Conservation (phyloP, 169 alveolate genomes). For the Plasmodium knowlesi region DNA sequence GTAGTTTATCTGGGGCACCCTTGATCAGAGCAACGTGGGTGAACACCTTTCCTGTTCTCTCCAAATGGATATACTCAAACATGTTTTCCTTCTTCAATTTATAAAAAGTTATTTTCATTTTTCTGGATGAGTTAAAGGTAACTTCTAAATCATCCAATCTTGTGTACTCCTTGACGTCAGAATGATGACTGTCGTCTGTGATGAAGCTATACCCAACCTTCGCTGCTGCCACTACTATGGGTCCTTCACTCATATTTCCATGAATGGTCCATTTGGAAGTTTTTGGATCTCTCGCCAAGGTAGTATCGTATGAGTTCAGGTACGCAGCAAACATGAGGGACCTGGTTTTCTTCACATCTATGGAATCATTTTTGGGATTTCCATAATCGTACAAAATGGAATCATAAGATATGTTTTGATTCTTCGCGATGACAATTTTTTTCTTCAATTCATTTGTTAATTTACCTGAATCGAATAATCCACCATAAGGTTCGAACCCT, state of each 20-base stretch:
- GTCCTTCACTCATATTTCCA: slow-evolving; percentile 94
- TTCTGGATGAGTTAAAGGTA: slow-evolving; percentile 91
- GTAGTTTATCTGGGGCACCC: slow-evolving; percentile 92
- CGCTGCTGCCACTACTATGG: slow-evolving; percentile 92
- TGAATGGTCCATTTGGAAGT: slow-evolving; percentile 81
- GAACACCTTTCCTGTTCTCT: slow-evolving; percentile 41
- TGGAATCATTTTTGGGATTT: slow-evolving; percentile 20
- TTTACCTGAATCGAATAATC: slow-evolving; percentile 83
- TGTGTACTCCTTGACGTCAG: slow-evolving; percentile 51
- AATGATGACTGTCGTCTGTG: slow-evolving; percentile 45
- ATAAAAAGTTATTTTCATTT: slow-evolving; percentile 92
- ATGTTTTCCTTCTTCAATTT: slow-evolving; percentile 52
- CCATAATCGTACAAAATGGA: slow-evolving; percentile 39
- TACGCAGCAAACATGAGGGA: slow-evolving; percentile 87
- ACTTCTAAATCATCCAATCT: slow-evolving; percentile 85
- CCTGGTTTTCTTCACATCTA: slow-evolving; percentile 79
- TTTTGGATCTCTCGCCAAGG: slow-evolving; percentile 78
- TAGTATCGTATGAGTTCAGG: slow-evolving; percentile 89
- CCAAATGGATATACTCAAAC: slow-evolving; percentile 77
- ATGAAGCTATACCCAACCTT: slow-evolving; percentile 83
- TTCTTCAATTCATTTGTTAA: slow-evolving; percentile 78
- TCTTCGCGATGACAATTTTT: slow-evolving; percentile 35
- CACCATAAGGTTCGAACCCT: slow-evolving; percentile 92
- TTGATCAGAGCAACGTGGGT: slow-evolving; percentile 92
- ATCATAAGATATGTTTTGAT: slow-evolving; percentile 43